Base-by-base conservation (phyloP, 2,329 filamentous ascomycete species). In the Paraphoma chrysanthemicola region DNA sequence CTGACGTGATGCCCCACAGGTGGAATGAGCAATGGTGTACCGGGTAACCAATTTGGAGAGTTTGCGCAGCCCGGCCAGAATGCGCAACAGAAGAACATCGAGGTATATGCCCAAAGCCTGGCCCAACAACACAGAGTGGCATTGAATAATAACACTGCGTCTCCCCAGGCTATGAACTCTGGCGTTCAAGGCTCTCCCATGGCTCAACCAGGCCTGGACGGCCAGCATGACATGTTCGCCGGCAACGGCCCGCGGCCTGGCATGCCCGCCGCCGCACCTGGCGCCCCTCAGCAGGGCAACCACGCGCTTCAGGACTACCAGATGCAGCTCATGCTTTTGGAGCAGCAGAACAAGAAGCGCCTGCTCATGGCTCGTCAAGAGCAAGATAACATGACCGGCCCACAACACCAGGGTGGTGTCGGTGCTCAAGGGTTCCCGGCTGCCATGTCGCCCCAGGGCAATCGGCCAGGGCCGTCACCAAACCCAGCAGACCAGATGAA, bases 261-360 rank as follows among this genome's bases (percentile, higher is more conserved):
- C 69, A 90, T 89, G 71, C 86, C 89, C 58, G 89, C 93, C 66
- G 86, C 83, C 51, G 81, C 82, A 58, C 76, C 74, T 48, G 72
- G 77, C 58, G 70, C 82, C 78, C 59, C 83, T 78, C 66, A 83
- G 51, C 66, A 83, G 51, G 90, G 89, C 77, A 94, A 92, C 73
- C 90, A 93, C 74, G 91, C 91, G 18, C 82, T 94, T 44, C 90
- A 93, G 76, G 91, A 95, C 75, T 94, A 94, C 69, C 91, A 94
- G 79, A 93, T 93, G 90, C 91, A 94, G 75, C 79, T 94, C 72
- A 94, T 93, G 91, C 79, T 93, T 48, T 83, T 94, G 14, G 91
- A 94, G 77, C 91, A 93, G 77, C 90, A 94, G 78, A 94, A 94
- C 69, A 94, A 93, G 82, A 93, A 93, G 78, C 83, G 91, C 16